These are phyloP conservation scores for Penicillium bialowiezense DNA, from an alignment of 495 filamentous ascomycete genomes.

Conservation along the genomic window DNA sequence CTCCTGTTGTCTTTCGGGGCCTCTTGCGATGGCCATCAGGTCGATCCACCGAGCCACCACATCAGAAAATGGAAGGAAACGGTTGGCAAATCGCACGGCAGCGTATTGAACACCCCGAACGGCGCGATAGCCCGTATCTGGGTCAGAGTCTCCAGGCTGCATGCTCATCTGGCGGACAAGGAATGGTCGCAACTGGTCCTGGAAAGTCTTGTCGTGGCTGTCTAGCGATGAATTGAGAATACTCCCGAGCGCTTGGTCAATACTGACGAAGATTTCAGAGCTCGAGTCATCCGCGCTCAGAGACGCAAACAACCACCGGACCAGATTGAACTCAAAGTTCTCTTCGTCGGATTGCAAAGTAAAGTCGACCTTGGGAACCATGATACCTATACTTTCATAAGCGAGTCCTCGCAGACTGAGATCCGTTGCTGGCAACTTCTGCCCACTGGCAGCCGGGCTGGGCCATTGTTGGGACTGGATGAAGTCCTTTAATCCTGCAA, in stretches of 20 bases:
- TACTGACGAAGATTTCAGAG: constrained; percentile 73
- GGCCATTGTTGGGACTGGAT: constrained; percentile 85
- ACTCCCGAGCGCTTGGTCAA: constrained; percentile 83
- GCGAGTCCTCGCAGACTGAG: constrained; percentile 66
- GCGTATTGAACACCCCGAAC: constrained; percentile 72
- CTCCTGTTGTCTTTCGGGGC: constrained; percentile 65
- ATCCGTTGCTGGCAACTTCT: constrained; percentile 53
- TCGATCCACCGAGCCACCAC: constrained; percentile 83
- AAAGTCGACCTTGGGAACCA: constrained; percentile 55
- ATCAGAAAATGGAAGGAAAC: constrained; percentile 78
- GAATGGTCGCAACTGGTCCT: constrained; percentile 53
- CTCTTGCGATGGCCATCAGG: constrained; percentile 69
- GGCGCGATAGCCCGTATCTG: constrained; percentile 36
- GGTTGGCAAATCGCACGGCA: constrained; percentile 85
- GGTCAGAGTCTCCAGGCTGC: constrained; percentile 45
- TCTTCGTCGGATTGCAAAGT: constrained; percentile 22
- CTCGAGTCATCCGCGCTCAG: constrained; percentile 77
- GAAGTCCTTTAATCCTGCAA: constrained; percentile 68
- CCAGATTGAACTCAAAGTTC: constrained; percentile 57
- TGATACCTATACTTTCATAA: constrained; percentile 81
- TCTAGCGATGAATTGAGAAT: constrained; percentile 60
- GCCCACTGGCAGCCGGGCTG: constrained; percentile 46
- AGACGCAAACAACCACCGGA: constrained; percentile 77
- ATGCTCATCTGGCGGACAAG: constrained; percentile 66
- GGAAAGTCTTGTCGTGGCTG: constrained; percentile 41